A percentile compares a stretch with the other conserved stretches of the same genome.
Conservation (phyloP, 2,329 filamentous ascomycete species). For the Phialophora chinensis region DNA sequence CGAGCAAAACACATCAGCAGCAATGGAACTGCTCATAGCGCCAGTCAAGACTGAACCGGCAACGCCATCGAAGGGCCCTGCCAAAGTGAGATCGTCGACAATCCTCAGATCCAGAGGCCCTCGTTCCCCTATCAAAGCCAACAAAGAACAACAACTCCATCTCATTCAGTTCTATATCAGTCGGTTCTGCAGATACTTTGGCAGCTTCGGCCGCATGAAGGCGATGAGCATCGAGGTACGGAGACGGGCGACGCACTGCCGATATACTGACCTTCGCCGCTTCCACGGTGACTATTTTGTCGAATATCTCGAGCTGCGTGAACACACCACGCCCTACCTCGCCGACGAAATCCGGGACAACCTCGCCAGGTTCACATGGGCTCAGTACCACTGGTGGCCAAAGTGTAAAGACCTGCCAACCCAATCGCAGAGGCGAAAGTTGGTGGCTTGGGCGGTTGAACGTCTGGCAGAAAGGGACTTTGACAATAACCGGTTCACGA, state of each 20-base stretch:
- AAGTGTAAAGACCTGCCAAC: not conserved
- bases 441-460: slow-evolving; percentile 1
- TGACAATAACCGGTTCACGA: not conserved
- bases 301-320: not conserved
- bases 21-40: not conserved
- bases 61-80: not conserved
- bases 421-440: not conserved
- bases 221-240: not conserved
- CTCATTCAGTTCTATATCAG: not conserved
- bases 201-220: slow-evolving; percentile 1
- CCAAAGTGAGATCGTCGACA: not conserved
- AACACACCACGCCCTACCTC: not conserved
- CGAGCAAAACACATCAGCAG: not conserved
- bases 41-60: not conserved
- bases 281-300: slow-evolving; percentile 5
- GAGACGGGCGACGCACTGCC: not conserved
- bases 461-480: not conserved
- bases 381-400: slow-evolving; percentile 5
- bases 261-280: not conserved
- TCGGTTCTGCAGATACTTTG: slow-evolving; percentile 1
- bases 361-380: not conserved
- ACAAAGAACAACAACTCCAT: not conserved
- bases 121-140: not conserved
- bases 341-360: not conserved
- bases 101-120: not conserved